Evolutionary conservation across 2,329 filamentous ascomycete genomes (phyloP).

Genomic region (Scedosporium minutisporum): DNA sequence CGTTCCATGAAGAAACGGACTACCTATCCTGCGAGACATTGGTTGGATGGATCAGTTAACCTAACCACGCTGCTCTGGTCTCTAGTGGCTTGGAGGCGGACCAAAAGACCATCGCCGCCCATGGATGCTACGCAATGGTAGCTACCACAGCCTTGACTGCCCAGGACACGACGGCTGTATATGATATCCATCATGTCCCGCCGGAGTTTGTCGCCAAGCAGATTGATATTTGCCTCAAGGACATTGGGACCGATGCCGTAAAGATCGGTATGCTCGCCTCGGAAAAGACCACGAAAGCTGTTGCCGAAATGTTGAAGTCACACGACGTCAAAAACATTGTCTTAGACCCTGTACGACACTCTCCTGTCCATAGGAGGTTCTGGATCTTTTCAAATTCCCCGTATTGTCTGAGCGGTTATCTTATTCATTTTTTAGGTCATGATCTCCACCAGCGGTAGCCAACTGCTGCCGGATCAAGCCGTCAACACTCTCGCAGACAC

Average conservation of each 20-base stretch:
- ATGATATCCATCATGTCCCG: conserved; percentile 71
- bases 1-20: not conserved
- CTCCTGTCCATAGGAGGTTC: not conserved
- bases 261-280: conserved; percentile 57
- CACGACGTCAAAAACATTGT: conserved; percentile 17
- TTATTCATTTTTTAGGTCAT: conserved; percentile 58
- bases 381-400: not conserved
- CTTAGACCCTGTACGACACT: conserved; percentile 26
- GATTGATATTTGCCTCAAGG: conserved; percentile 73
- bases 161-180: conserved; percentile 82
- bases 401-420: too few relatives aligned
- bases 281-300: conserved; percentile 26
- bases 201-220: conserved; percentile 72
- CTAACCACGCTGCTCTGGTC: not conserved
- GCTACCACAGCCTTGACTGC: conserved; percentile 93
- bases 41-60: not conserved
- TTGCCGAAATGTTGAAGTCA: conserved; percentile 19
- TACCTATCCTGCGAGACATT: not conserved
- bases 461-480: conserved; percentile 57
- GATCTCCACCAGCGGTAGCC: conserved; percentile 72
- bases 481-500: conserved; percentile 47
- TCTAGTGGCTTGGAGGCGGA: conserved; percentile 84
- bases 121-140: conserved; percentile 93
- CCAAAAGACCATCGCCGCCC: conserved; percentile 85
- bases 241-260: conserved; percentile 80